These are phyloP conservation scores for Casuarina equisetifolia DNA, from an alignment of 306 rosid genomes.

Conservation along the genomic window DNA sequence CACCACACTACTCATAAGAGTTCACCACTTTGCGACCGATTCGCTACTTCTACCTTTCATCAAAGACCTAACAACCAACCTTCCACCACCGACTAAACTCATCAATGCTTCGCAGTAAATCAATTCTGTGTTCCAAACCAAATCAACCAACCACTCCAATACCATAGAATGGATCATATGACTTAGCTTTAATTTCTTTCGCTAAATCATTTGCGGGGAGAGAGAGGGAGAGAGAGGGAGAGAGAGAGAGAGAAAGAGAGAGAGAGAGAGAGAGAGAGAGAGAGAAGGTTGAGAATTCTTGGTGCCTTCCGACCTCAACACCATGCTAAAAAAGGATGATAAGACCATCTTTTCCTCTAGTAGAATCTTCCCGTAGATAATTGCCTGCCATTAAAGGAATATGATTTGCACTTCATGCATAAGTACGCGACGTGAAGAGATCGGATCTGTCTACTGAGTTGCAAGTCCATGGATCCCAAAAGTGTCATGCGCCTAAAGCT, in stretches of 20 bases:
- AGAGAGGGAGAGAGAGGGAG: neutral
- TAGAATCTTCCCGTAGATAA: conserved; percentile 16
- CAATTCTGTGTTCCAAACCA: neutral
- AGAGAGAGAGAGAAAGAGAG: conserved; percentile 3
- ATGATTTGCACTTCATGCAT: conserved; percentile 7
- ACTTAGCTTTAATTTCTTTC: conserved; percentile 15
- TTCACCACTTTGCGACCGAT: neutral
- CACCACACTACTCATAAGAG: neutral
- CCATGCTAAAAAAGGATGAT: neutral
- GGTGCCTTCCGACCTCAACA: neutral
- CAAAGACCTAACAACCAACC: conserved; percentile 3
- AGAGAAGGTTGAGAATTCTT: neutral
- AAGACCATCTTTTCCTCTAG: neutral
- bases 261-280: neutral
- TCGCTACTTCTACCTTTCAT: neutral
- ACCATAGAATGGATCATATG: neutral
- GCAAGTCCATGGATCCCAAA: neutral
- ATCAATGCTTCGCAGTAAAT: conserved; percentile 1
- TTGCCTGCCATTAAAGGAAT: conserved; percentile 25
- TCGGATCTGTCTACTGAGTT: neutral
- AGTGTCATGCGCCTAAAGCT: conserved; percentile 9
- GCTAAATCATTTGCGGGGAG: neutral
- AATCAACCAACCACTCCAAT: conserved; percentile 14
- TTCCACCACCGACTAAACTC: conserved; percentile 12
- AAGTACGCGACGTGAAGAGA: neutral